Evolutionary conservation across 169 alveolate species (phyloP), one percentile per base, ranked within the genome.

Genomic region (Cyclospora cayetanensis): DNA sequence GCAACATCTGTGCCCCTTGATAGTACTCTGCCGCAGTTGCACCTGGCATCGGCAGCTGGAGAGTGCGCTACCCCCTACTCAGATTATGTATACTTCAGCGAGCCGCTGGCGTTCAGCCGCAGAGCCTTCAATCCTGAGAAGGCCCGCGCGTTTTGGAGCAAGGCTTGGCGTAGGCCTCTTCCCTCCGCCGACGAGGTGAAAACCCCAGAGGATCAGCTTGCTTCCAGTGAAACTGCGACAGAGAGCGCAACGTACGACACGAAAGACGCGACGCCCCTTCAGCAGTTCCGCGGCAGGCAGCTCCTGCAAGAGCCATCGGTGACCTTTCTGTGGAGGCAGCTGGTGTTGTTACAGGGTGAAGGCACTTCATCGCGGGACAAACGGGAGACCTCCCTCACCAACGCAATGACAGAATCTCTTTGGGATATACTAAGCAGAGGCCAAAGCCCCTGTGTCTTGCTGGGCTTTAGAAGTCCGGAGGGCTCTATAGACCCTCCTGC

Each of bases 171-270:
- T 29, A 68, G 29, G 52, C 29, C 52, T 1, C 80, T n/a, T n/a
- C n/a, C n/a, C n/a, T n/a, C n/a, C n/a, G n/a, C n/a, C n/a, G n/a
- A n/a, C n/a, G n/a, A n/a, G n/a, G n/a, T n/a, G n/a, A n/a, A n/a
- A n/a, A n/a, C n/a, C n/a, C n/a, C n/a, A n/a, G n/a, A n/a, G n/a
- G n/a, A n/a, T n/a, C n/a, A n/a, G n/a, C n/a, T n/a, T n/a, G n/a
- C n/a, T n/a, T n/a, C n/a, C n/a, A n/a, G n/a, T n/a, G 80, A 25
- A 68, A 50, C 80, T 34, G 80, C 80, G 35, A 29, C 80, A 68
- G 80, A 42, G 37, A 0, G 76, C 63, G 2, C 63, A 50, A 18
- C 2, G 63, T n/a, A 2, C 63, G 27, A n/a, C 63, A 18, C 27
- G 63, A n/a, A n/a, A n/a, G 63, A 18, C 63, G 12, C 63, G n/a